Evolutionary conservation across 2,329 filamentous ascomycete species (phyloP), one percentile per base, ranked within the genome.

Genomic region (Botrytis medusae): DNA sequence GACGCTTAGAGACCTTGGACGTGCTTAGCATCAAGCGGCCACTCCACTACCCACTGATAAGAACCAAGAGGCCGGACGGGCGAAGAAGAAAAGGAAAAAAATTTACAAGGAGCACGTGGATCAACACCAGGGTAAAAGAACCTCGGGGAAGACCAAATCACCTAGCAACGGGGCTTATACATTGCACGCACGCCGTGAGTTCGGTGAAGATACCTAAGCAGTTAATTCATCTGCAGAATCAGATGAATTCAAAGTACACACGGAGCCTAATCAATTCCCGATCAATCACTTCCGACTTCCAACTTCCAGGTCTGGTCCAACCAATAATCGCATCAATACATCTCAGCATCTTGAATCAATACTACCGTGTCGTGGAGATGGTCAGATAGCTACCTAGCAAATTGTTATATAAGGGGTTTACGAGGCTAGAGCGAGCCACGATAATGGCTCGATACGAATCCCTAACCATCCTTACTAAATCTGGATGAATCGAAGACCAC

Each of bases 101-200:
- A 65, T 34, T 34, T 65, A 46, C 42, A 65, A 48, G 42, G 34
- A 57, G 65, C 65, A 68, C 65, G 65, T 68, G 65, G 65, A 68
- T 68, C 48, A 54, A 29, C 48, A 16, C 34, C 34, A 68, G 65
- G 65, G 48, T 40, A 16, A 22, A 37, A 63, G 40, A 57, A 22
- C 62, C 42, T 65, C 29, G 42, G 62, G 62, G 62, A 48, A 65
- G 62, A 65, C 62, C 62, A 65, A 48, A 14, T 44, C 25, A 32
- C 44, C 25, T 44, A 20, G 60, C 37, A 40, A 62, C 37, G 34
- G 37, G 37, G 34, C 60, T 42, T 42, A 18, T 54, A 63, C 61
- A 29, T 20, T n/a, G 12, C 60, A 29, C 37, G 25, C 60, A 42
- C 37, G 37, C 37, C 60, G 42, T 16, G 14, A 42, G 29, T 14